Evolutionary conservation across 2,329 filamentous ascomycete genomes (phyloP).

Genomic region (Ophiosphaerella herpotricha): DNA sequence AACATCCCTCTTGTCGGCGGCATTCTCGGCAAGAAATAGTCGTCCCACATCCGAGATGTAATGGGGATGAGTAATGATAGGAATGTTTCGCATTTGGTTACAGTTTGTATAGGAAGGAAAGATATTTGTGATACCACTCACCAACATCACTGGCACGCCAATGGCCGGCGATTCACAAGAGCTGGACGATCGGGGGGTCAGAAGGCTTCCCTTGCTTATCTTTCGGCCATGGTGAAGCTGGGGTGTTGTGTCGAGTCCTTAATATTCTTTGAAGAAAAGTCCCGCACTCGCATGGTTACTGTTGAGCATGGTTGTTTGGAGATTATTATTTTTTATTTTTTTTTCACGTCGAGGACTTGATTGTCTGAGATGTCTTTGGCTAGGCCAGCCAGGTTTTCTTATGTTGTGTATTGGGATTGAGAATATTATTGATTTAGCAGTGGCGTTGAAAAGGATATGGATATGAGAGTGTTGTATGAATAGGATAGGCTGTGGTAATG

Average conservation of each 20-base stretch:
- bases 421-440: background rate
- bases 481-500: background rate
- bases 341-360: conserved; percentile 1
- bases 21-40: conserved; percentile 50
- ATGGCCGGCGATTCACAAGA: background rate
- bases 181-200: conserved; percentile 40
- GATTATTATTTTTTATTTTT: conserved; percentile 4
- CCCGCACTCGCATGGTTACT: no score
- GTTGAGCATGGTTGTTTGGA: conserved; percentile 1
- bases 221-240: background rate
- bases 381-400: conserved; percentile 27
- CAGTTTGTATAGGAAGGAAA: conserved; percentile 16
- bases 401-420: conserved; percentile 9
- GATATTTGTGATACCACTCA: conserved; percentile 19
- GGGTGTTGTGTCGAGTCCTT: background rate
- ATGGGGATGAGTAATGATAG: conserved; percentile 8
- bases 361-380: conserved; percentile 20
- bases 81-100: conserved; percentile 16
- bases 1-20: conserved; percentile 55
- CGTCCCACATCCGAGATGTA: conserved; percentile 1
- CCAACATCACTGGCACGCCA: background rate
- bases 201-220: conserved; percentile 16
- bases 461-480: conserved; percentile 1
- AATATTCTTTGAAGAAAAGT: background rate
- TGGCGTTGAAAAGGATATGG: background rate